Conservation (phyloP, 441 rosid genomes). For the Sinapis alba region DNA sequence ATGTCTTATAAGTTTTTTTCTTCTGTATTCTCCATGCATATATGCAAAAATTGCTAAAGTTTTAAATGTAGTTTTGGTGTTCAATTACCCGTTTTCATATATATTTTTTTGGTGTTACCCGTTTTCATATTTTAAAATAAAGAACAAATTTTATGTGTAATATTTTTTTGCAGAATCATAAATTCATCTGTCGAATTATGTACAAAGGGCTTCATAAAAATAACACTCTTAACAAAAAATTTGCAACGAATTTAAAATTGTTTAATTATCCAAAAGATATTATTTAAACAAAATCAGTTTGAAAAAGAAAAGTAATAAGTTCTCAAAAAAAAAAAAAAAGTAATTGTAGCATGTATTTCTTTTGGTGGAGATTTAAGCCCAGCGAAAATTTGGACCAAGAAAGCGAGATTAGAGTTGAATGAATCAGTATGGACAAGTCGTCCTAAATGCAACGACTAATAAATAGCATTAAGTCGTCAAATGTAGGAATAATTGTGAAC, state of each 20-base stretch:
- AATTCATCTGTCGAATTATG: background rate
- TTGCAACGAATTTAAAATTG: background rate
- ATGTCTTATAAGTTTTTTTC: background rate
- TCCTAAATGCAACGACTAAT: conserved; percentile 5
- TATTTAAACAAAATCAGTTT: background rate
- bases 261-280: background rate
- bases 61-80: background rate
- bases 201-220: background rate
- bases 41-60: background rate
- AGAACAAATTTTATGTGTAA: background rate
- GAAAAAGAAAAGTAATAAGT: no score
- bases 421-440: background rate
- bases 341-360: background rate
- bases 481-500: conserved; percentile 1
- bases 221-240: background rate
- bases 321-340: no score
- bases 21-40: background rate
- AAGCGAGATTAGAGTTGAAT: conserved; percentile 19
- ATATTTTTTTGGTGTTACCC: background rate
- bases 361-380: background rate
- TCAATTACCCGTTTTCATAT: background rate
- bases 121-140: background rate
- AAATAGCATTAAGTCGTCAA: conserved; percentile 8
- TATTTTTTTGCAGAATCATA: background rate
- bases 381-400: conserved; percentile 7